Evolutionary conservation across 805 yeast genomes (phyloP), one percentile per base, ranked within the genome.

Genomic region (Nakazawaea wickerhamii): DNA sequence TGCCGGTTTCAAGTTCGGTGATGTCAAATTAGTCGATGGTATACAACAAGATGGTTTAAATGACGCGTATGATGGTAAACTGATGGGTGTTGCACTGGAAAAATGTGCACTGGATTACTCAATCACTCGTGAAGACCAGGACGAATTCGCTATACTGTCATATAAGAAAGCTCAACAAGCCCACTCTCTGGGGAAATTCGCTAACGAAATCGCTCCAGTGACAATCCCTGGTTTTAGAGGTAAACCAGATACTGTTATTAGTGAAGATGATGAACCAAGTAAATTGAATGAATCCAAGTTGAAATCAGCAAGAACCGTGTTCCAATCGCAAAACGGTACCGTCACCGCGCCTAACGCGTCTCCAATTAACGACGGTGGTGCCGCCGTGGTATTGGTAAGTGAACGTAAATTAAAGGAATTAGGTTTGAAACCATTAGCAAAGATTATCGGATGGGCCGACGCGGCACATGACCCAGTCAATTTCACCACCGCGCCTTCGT

Each of bases 61-160:
- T 61, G 99, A 93, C 64, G 98, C 93, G 27, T 93, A 89, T 68
- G 86, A 83, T 54, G 79, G 81, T 51, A 65, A 72, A 52, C 85
- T 95, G 50, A 93, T 93, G 99, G 99, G 99, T 61, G 85, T 85
- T 45, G 89, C 93, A 52, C 99, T 96, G 51, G 99, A 93, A 68
- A 89, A 89, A 63, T 89, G 96, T 70, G 98, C 98, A 34, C 70
- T 69, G 42, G 95, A 89, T 59, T 80, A 87, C 67, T 61, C 61
- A 15, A 60, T 91, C 52, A 57, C 93, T 28, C 83, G 98, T 63
- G 90, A 86, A 51, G 81, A 77, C 47, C 98, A 91, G 69, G 99
- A 91, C 64, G 79, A 80, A 43, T 91, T 75, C 61, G 98, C 98
- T 48, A 71, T 89, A 53, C 67, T 59, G 48, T 86, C 96, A 15